These are phyloP conservation scores for Suillus decipiens DNA, from an alignment of 768 basidiomycete genomes.

Conservation along the genomic window DNA sequence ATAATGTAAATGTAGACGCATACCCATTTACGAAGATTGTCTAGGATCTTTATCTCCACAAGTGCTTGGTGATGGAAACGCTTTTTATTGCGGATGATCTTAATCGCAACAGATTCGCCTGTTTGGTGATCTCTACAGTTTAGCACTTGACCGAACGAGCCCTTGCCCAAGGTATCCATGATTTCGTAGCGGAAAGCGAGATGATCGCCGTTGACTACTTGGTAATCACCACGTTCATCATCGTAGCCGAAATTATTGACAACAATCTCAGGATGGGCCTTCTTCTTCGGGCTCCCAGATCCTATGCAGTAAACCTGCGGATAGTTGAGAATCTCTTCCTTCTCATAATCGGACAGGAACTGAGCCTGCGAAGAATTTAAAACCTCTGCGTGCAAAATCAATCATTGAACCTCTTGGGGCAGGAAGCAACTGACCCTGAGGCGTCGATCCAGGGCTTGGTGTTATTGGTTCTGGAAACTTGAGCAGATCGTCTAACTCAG, in stretches of 20 bases:
- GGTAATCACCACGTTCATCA: slow-evolving; percentile 97
- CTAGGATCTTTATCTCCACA: slow-evolving; percentile 98
- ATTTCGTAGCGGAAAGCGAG: slow-evolving; percentile 97
- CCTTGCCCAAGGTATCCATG: slow-evolving; percentile 91
- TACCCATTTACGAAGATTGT: slow-evolving; percentile 97
- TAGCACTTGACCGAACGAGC: slow-evolving; percentile 96
- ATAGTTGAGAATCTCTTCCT: slow-evolving; percentile 89
- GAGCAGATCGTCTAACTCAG: slow-evolving; percentile 84
- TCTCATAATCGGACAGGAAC: slow-evolving; percentile 83
- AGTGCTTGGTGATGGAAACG: slow-evolving; percentile 97
- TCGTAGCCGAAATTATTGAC: slow-evolving; percentile 95
- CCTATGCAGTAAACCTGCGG: slow-evolving; percentile 83
- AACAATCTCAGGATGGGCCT: slow-evolving; percentile 67
- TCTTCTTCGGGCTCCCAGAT: slow-evolving; percentile 79
- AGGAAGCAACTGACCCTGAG: slow-evolving; percentile 57
- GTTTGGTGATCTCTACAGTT: slow-evolving; percentile 95
- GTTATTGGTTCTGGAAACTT: slow-evolving; percentile 90
- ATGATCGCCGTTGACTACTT: slow-evolving; percentile 88
- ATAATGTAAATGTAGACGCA: slow-evolving; percentile 23
- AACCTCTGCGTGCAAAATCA: slow-evolving; percentile 45
- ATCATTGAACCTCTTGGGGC: slow-evolving; percentile 13
- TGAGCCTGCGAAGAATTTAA: slow-evolving; percentile 67
- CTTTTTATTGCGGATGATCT: slow-evolving; percentile 99
- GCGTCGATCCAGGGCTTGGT: slow-evolving; percentile 65
- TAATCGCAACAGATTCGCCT: slow-evolving; percentile 96